Evolutionary conservation across 2,329 filamentous ascomycete species (phyloP), one percentile per base, ranked within the genome.

Genomic region (Aspergillus sp.): DNA sequence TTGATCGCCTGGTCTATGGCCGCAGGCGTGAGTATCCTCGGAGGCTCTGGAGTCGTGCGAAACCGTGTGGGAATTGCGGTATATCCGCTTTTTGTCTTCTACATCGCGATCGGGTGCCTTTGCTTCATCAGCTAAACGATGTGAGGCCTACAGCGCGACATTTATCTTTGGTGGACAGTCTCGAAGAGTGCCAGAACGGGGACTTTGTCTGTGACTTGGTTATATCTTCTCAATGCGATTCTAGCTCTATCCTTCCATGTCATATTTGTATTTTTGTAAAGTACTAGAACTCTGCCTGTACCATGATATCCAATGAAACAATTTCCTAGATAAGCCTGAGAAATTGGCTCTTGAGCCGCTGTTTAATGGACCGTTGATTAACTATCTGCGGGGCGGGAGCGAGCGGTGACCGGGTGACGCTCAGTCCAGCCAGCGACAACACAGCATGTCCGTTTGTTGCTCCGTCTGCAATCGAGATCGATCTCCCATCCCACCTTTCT

Each of bases 81-180:
- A 21, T 99, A 96, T 72, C 95, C 95, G 56, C 80, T 99, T 53
- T 90, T 97, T 72, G 89, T 98, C 49, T 99, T 98, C 77, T 99
- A 99, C 76, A 81, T 97, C 57, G 90, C 90, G 35, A 81, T 99
- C 66, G 93, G 93, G 53, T 97, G 92, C 74, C 84, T 99, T 60
- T 99, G 95, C 82, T 97, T 98, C 76, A 96, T 99, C 74, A 97
- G 92, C 79, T 96, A 85, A 73, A 58, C 14, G 15, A 25, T 33
- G 33, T 47, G 9, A 48, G 51, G 47, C 21, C 17, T 52, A 23
- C 11, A n/a, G 37, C 40, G 23, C 37, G 14, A 41, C 14, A 41
- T 43, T 19, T 21, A 25, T n/a, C 21, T 19, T 33, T 44, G 25
- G 21, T 31, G 27, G 6, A 21, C 8, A 35, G 25, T 17, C 6